Percentiles rank a stretch among this genome's conserved stretches.
Evolutionary conservation across 2,329 filamentous ascomycete genomes (phyloP).

Genomic region (Cercospora canescens): DNA sequence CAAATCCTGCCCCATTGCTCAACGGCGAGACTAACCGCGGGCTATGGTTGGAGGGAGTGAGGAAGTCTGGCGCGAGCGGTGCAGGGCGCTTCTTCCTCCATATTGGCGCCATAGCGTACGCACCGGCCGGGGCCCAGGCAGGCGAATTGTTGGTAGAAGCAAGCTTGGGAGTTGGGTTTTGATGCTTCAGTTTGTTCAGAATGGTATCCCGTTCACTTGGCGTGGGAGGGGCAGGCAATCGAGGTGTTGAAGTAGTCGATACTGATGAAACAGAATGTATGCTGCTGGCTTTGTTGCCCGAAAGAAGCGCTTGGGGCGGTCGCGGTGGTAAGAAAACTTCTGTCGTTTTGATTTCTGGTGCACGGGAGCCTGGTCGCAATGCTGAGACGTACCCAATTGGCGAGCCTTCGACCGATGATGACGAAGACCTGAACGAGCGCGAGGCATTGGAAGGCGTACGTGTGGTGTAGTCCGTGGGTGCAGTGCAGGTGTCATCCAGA

Average conservation of each 20-base stretch:
- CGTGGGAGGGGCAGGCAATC: neutral
- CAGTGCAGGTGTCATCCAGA: neutral
- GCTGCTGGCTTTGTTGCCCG: constrained; percentile 3
- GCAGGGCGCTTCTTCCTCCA: constrained; percentile 7
- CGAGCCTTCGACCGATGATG: neutral
- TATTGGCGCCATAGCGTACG: constrained; percentile 1
- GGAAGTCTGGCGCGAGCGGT: neutral
- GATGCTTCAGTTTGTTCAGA: neutral
- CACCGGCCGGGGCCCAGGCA: constrained; percentile 3
- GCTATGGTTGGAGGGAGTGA: neutral
- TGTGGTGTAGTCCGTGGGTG: neutral
- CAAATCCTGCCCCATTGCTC: neutral
- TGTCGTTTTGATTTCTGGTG: constrained; percentile 3
- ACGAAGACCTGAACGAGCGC: neutral
- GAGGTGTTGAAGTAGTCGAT: neutral
- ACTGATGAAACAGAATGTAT: neutral
- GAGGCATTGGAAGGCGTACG: neutral
- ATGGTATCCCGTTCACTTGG: neutral
- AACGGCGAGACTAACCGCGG: neutral
- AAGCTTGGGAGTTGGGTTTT: neutral
- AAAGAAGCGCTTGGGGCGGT: constrained; percentile 2
- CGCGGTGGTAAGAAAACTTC: constrained; percentile 12
- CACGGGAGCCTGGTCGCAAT: neutral
- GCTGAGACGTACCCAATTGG: constrained; percentile 3
- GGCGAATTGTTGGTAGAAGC: neutral